These are phyloP conservation scores for Backusella australiensis DNA, from an alignment of 192 early-diverging fungal species.

Conservation along the genomic window DNA sequence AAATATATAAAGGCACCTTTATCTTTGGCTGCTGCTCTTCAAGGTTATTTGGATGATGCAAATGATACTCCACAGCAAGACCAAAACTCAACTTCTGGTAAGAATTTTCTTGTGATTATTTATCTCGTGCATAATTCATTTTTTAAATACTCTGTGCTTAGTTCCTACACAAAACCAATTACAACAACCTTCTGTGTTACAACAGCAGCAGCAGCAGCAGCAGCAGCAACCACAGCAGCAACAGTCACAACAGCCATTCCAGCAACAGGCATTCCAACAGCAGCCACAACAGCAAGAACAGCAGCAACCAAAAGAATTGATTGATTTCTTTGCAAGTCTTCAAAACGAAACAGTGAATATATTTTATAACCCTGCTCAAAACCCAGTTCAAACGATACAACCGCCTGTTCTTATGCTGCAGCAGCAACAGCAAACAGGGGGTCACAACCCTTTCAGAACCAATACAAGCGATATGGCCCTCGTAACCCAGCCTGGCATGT, in stretches of 20 bases:
- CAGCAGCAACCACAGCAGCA: not conserved
- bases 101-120: not conserved
- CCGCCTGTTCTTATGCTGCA: not conserved
- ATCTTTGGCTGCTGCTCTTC: conserved; percentile 32
- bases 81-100: not conserved
- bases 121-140: not conserved
- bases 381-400: not conserved
- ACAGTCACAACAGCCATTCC: not conserved
- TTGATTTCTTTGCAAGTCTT: conserved; percentile 34
- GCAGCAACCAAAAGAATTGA: conserved; percentile 26
- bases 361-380: conserved; percentile 15
- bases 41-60: conserved; percentile 32
- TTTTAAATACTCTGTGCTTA: not conserved
- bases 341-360: conserved; percentile 26
- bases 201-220: not conserved
- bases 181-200: not conserved
- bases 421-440: not conserved
- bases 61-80: not conserved
- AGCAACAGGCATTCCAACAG: not conserved
- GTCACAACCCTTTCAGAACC: conserved; percentile 4
- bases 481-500: not conserved
- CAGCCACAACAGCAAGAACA: not conserved
- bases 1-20: conserved; percentile 25
- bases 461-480: not conserved
- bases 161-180: conserved; percentile 5